Conservation (phyloP, 345 rosid genomes). For the Eucalyptus erythrocorys region DNA sequence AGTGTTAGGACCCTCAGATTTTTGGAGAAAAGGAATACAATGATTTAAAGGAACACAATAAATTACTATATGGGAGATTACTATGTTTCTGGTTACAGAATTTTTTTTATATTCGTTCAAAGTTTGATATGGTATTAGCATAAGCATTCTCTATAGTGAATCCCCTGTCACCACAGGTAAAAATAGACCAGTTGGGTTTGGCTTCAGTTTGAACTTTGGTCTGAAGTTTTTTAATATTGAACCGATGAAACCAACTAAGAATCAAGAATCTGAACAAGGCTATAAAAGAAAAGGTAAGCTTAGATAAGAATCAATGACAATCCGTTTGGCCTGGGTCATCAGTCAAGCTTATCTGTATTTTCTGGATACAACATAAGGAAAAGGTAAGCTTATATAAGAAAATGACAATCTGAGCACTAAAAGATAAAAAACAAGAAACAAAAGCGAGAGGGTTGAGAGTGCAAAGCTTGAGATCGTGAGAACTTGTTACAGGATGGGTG, state of each 20-base stretch:
- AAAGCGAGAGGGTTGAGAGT: neutral
- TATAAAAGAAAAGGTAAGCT: neutral
- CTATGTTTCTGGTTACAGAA: neutral
- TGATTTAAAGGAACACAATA: neutral
- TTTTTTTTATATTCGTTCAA: neutral
- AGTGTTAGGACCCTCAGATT: neutral
- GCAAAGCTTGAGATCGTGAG: neutral
- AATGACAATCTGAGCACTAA: neutral
- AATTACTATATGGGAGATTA: neutral
- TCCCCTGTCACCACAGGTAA: neutral
- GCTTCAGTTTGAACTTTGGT: neutral
- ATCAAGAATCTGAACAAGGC: neutral
- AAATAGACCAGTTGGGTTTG: neutral
- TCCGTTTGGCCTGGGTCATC: neutral
- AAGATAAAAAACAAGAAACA: neutral
- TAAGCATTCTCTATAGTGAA: neutral
- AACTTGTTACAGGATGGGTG: neutral
- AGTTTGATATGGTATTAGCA: neutral
- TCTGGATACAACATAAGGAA: neutral
- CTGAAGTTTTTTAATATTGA: neutral
- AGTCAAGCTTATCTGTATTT: neutral
- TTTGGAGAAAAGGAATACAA: neutral
- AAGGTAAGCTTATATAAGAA: neutral
- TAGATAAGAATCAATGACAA: neutral
- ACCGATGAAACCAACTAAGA: neutral